Percentiles rank a stretch among this genome's conserved stretches.
Conservation (phyloP, 179 eudicot genomes). For the Sideroxylon spinosum region DNA sequence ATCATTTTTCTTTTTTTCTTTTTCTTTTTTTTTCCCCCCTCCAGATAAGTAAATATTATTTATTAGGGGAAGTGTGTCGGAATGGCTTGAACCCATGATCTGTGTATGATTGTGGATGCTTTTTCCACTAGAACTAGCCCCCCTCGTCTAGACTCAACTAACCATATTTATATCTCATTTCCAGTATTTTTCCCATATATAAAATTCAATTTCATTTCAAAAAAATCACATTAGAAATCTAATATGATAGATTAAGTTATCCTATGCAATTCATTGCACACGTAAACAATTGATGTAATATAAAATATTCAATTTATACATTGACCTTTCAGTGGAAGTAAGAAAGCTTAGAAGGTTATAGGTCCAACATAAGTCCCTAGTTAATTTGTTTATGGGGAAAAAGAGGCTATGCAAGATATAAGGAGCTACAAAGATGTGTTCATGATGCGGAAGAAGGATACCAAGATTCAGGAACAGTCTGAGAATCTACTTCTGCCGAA, state of each 20-base stretch:
- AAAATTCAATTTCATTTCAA: slow-evolving; percentile 2
- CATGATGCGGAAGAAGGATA: slow-evolving; percentile 16
- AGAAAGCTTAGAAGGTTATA: not conserved
- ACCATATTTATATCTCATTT: no score
- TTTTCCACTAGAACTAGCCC: no score
- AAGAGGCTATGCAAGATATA: not conserved
- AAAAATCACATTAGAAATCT: not conserved
- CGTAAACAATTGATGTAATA: not conserved
- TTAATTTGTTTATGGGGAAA: not conserved
- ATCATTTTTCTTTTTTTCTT: no score
- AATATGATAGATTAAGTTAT: not conserved
- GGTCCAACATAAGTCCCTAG: not conserved
- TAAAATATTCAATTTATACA: not conserved
- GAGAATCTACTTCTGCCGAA: slow-evolving; percentile 39
- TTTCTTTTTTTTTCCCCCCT: no score
- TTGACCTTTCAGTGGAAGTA: not conserved
- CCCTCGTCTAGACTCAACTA: no score
- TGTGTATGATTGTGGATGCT: no score
- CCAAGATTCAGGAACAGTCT: slow-evolving; percentile 70
- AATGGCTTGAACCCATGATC: no score
- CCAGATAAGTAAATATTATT: no score
- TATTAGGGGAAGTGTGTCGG: no score
- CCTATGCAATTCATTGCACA: not conserved
- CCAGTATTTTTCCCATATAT: no score
- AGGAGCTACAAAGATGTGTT: not conserved